Base-by-base conservation (phyloP, 106 monocot genomes). In the Dioscorea zingiberensis region DNA sequence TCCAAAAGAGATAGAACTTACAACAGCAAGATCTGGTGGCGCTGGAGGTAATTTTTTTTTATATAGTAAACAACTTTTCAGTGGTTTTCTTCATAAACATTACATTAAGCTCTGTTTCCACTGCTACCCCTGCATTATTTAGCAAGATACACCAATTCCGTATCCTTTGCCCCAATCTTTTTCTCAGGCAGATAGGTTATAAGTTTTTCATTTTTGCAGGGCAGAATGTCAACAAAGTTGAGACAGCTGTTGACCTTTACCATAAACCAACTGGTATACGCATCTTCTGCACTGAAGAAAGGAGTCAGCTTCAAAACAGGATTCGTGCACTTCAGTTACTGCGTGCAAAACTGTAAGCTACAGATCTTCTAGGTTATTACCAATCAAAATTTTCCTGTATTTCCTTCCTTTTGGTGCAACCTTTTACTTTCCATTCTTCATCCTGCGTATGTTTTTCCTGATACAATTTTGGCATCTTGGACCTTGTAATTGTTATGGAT, bases 221-320 rank as follows among this genome's bases (percentile, higher is more conserved):
- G 63, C 95, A 91, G 74, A 95, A 97, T 78, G 95, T 97, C 47
- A 97, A 97, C 74, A 97, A 97, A 76, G 95, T 97, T 59, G 95
- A 97, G 80, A 97, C 95, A 59, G 95, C 95, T 48, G 69, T 91
- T 54, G 95, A 91, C 53, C 95, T 97, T 76, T 71, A 85, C 59
- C 95, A 97, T 75, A 97, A 91, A 72, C 95, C 95, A 45, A 85
- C 95, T 23, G 95, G 95, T 48, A 97, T 97, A 63, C 85, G 95
- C 18, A 91, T 97, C 48, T 97, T 97, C 69, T 97, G 95, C 60
- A 97, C 95, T 18, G 95, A 91, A 77, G 95, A 97, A 80, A 91
- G 95, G 74, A 88, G 83, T 58, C 95, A 97, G 63, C 66, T 88
- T 59, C 59, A 70, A 65, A 97, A 97, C 69, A 97, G 75, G 55